Evolutionary conservation across 164 flowering plant species (phyloP), one percentile per base, ranked within the genome.

Genomic region (Kalanchoe fedtschenkoi): DNA sequence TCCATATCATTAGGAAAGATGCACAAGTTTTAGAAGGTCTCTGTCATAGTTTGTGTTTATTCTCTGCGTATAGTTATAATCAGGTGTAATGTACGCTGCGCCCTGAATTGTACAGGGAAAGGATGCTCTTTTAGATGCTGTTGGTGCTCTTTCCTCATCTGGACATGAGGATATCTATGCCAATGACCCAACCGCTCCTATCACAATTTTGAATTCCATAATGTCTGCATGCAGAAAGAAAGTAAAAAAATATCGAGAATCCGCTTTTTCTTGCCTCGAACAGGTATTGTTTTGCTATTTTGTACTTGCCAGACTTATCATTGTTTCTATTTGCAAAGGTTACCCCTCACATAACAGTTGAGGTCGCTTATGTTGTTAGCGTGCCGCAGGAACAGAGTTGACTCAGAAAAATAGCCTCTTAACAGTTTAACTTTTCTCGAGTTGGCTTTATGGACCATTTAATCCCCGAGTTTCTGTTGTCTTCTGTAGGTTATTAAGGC

Each of bases 141-240:
- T 88, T 47, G 93, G 89, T 76, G 79, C 87, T 66, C 80, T 93
- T 60, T 85, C 88, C 57, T 66, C 68, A 21, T 76, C 97, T 38
- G 87, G 96, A 71, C 96, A 85, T 64, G 68, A 73, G 71, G 83
- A 82, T 51, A 90, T 93, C 58, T 70, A 80, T 38, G 57, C 64
- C 43, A 76, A 79, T 33, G 89, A 86, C 72, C 85, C 89, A 51
- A 59, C 78, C 10, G 51, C 78, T 47, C 83, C 95, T 53, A 74
- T 64, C 72, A 69, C 77, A 30, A 80, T 93, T 70, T 68, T 93
- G 68, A 74, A 66, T 72, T 68, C 80, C 15, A 62, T 91, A 66
- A 76, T 74, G 29, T 74, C 96, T 71, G 93, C 91, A 39, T 88
- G 96, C 73, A 67, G 69, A 39, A 93, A 88, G 74, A 90, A 88